Percentiles rank a stretch among this genome's conserved stretches.
These are phyloP conservation scores for Pterocarpus macrocarpus DNA, from an alignment of 306 rosid genomes.

Conservation along the genomic window DNA sequence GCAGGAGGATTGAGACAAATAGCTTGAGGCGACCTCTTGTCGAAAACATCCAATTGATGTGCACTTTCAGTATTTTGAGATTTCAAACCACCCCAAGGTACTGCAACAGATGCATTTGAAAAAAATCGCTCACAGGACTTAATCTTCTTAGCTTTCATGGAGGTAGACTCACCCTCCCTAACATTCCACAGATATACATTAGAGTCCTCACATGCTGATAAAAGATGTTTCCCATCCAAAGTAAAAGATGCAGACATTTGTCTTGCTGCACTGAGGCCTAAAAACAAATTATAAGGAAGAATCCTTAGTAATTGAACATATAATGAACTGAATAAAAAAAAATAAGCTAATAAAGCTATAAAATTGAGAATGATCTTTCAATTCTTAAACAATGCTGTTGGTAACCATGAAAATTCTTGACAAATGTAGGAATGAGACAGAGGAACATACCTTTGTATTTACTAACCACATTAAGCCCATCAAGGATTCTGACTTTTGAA, in stretches of 20 bases:
- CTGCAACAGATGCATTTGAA: constrained; percentile 62
- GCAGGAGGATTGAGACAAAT: constrained; percentile 60
- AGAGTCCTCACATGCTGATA: constrained; percentile 91
- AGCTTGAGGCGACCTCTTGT: constrained; percentile 51
- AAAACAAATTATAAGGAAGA: constrained; percentile 39
- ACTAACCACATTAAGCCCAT: constrained; percentile 73
- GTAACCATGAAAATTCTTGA: background rate
- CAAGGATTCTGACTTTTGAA: constrained; percentile 89
- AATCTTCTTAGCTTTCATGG: constrained; percentile 52
- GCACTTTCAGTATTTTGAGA: constrained; percentile 51
- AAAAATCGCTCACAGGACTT: constrained; percentile 62
- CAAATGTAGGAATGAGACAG: constrained; percentile 11
- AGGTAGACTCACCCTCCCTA: constrained; percentile 50
- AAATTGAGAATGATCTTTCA: background rate
- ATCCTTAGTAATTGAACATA: constrained; percentile 45
- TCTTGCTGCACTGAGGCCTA: constrained; percentile 70
- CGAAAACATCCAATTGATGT: constrained; percentile 50
- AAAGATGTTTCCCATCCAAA: constrained; percentile 86
- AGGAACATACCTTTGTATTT: constrained; percentile 78
- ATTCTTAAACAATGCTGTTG: background rate
- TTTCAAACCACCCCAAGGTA: constrained; percentile 69
- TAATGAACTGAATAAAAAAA: background rate
- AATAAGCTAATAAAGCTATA: background rate
- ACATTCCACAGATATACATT: constrained; percentile 87
- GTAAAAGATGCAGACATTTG: constrained; percentile 77